A percentile compares a stretch with the other conserved stretches of the same genome.
Evolutionary conservation across 176 grass and related monocot genomes (phyloP).

Genomic region (Eragrostis nindensis): DNA sequence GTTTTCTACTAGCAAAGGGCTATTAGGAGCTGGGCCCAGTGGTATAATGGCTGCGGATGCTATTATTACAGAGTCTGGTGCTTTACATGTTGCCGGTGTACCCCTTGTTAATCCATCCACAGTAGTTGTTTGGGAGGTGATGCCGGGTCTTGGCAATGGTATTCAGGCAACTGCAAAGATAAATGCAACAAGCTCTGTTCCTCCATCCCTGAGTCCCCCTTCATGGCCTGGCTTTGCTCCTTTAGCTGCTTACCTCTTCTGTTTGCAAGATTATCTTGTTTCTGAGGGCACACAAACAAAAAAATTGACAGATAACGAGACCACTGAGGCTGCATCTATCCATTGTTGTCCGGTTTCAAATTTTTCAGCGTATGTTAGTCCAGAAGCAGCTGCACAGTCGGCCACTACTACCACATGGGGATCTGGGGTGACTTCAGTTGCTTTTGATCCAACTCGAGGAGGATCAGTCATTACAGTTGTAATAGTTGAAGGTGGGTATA

Average conservation of each 20-base stretch:
- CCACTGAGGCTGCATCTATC: constrained; percentile 77
- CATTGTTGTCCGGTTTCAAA: constrained; percentile 99
- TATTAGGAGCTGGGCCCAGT: constrained; percentile 94
- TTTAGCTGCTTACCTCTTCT: constrained; percentile 84
- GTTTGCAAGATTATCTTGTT: constrained; percentile 86
- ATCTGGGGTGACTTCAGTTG: constrained; percentile 95
- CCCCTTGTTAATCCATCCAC: constrained; percentile 99
- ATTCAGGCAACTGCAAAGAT: constrained; percentile 85
- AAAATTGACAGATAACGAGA: constrained; percentile 65
- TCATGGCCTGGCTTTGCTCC: constrained; percentile 83
- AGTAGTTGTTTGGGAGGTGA: constrained; percentile 99
- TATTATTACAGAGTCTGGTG: constrained; percentile 90
- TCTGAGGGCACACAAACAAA: constrained; percentile 77
- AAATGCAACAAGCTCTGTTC: constrained; percentile 66
- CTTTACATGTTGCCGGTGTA: constrained; percentile 94
- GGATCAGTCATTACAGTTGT: constrained; percentile 92
- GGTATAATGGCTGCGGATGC: constrained; percentile 99
- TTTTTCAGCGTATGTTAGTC: constrained; percentile 98
- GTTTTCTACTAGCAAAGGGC: constrained; percentile 98
- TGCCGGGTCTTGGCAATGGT: constrained; percentile 94
- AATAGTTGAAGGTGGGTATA: constrained; percentile 91
- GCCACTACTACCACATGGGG: constrained; percentile 98
- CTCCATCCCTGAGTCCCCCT: constrained; percentile 85
- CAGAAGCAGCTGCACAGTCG: constrained; percentile 95
- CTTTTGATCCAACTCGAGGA: constrained; percentile 97